A percentile compares a stretch with the other conserved stretches of the same genome.
Evolutionary conservation across 371 early-diverging fungal species (phyloP).

Genomic region (Dichotomocladium elegans): DNA sequence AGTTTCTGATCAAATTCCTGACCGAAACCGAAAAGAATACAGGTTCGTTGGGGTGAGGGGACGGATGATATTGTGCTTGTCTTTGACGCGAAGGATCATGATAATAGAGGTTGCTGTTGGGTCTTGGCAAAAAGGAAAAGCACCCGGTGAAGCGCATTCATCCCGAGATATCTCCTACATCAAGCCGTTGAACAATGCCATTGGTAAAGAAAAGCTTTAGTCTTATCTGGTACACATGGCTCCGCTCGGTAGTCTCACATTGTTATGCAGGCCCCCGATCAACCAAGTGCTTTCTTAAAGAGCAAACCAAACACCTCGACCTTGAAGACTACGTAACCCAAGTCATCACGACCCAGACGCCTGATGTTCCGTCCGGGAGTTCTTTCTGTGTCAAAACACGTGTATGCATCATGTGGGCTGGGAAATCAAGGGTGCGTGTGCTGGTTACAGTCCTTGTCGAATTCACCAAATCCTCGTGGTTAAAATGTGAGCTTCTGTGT

Average conservation of each 20-base stretch:
- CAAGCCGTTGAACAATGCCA: conserved; percentile 29
- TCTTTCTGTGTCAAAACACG: conserved; percentile 72
- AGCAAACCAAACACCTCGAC: conserved; percentile 53
- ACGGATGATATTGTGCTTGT: neutral
- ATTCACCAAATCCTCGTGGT: conserved; percentile 69
- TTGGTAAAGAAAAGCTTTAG: conserved; percentile 15
- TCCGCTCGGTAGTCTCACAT: no score
- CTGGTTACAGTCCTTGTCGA: conserved; percentile 66
- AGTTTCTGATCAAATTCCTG: conserved; percentile 32
- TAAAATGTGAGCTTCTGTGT: conserved; percentile 53
- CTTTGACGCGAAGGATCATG: no score
- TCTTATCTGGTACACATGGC: neutral
- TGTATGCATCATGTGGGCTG: conserved; percentile 78
- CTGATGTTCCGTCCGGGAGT: conserved; percentile 81
- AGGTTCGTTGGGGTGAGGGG: conserved; percentile 14
- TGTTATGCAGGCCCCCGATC: conserved; percentile 60
- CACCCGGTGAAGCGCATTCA: neutral
- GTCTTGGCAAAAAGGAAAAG: conserved; percentile 26
- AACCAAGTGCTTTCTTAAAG: conserved; percentile 61
- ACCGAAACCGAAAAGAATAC: conserved; percentile 33
- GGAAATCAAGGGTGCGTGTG: conserved; percentile 52
- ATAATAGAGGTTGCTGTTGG: conserved; percentile 29
- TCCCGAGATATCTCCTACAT: conserved; percentile 29
- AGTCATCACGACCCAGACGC: conserved; percentile 67
- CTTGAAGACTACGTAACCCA: conserved; percentile 51